Base-by-base conservation (phyloP, 2,329 filamentous ascomycete genomes). In the Thermoascus crustaceus region DNA sequence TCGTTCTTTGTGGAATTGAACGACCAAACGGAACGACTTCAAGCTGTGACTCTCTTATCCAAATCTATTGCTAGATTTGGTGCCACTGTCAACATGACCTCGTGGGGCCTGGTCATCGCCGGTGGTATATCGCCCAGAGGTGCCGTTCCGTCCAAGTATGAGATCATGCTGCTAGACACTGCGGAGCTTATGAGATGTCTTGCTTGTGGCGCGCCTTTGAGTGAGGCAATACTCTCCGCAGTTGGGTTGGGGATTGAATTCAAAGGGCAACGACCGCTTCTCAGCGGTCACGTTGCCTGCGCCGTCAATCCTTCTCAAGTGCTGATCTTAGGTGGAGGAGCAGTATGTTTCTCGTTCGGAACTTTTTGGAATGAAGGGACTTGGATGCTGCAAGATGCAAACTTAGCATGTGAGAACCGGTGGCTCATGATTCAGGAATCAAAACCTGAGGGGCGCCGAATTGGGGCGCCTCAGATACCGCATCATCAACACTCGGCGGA, bases 291-390 rank as follows among this genome's bases (percentile, higher is more conserved):
- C 37, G 78, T 78, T 4, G 65, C 72, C 5, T 58, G 73, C 9
- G 53, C 63, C 18, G 60, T 71, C 1, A 61, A 63, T 18, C 49
- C 64, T 26, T 61, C 68, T 19, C 60, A 71, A 11, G 49, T 87
- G 3, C 50, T 85, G 7, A 63, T 93, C 5, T 58, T 82, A 31
- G 86, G 86, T 1, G 88, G 88, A 10, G 88, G 86, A 23, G 85
- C 83, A 10, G 85, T 86, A 0, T 94, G 86, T 56, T 94, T 94
- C 64, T 87, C 85, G 0, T 94, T 94, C 72, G 87, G 87, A 1
- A 84, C 83, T 5, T 87, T 76, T 50, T 93, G 85, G 84, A 88
- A 87, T 33, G 68, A 70, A 20, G 76, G 76, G 1, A 65, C 71
- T 8, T 80, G 64, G 63, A 55, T 61, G 2, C 48, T 78, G 44